Evolutionary conservation across 768 basidiomycete genomes (phyloP), one percentile per base, ranked within the genome.

Genomic region (Calocybe indica): DNA sequence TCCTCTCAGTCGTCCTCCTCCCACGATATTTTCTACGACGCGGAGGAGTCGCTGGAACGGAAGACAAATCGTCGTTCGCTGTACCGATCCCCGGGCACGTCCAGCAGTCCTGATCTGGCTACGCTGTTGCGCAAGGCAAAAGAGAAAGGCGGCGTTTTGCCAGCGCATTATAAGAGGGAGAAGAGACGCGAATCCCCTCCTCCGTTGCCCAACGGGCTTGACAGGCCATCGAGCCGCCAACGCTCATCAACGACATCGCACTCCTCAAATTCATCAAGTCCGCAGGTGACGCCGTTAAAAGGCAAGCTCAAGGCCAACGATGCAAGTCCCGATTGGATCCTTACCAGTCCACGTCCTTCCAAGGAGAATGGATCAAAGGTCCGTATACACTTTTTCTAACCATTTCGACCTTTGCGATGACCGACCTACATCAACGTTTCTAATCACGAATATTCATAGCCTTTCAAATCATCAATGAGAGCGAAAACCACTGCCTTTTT

Each of bases 21-120:
- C 28, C 70, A 75, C 57, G 82, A 84, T 50, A 59, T 83, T 39
- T 78, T 77, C 58, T 75, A 74, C 64, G 85, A 88, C 64, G 72
- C 76, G 33, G 82, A 85, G 51, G 83, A 86, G 60, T 56, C 64
- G 7, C 62, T 65, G n/a, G 85, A 85, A 56, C 75, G 79, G 58
- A 82, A 85, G 57, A 80, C 78, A 6, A 88, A 88, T 62, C 78
- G 90, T 39, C 79, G 90, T 43, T 89, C 87, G 52, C 80, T 96
- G 70, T 93, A 92, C 62, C 76, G 93, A 48, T 85, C 88, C 13
- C 76, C 88, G 8, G 93, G 92, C 37, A 94, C 91, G 6, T 87
- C 92, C 32, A 90, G 88, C 56, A 92, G 87, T 60, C 94, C 93
- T 28, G 93, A 97, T 66, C 74, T 96, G 14, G 90, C 90, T 4